Conservation (phyloP, 2,329 filamentous ascomycete species). For the Ophiostoma ips region DNA sequence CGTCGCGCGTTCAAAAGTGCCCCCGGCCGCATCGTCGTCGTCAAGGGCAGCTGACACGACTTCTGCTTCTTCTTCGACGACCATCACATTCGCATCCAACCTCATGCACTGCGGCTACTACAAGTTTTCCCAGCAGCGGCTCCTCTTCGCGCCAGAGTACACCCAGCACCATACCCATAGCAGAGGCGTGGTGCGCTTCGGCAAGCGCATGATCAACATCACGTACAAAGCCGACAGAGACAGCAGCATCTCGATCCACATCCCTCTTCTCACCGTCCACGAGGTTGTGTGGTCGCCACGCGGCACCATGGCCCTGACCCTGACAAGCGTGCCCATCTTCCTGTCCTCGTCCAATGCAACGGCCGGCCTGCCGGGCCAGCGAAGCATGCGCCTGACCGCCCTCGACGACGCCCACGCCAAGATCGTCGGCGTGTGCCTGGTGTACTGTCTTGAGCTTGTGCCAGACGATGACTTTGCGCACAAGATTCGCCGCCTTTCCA, state of each 20-base stretch:
- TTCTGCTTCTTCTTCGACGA: not conserved
- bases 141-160: conserved; percentile 32
- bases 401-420: conserved; percentile 20
- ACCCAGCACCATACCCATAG: conserved; percentile 18
- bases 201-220: conserved; percentile 28
- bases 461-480: conserved; percentile 17
- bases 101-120: conserved; percentile 30
- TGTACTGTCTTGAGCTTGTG: conserved; percentile 27
- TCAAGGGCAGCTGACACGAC: too few species aligned
- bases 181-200: conserved; percentile 26
- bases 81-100: conserved; percentile 4
- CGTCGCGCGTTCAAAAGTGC: not conserved
- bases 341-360: conserved; percentile 9
- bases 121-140: conserved; percentile 22
- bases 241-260: conserved; percentile 26
- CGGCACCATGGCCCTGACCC: conserved; percentile 33
- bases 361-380: not conserved
- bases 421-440: conserved; percentile 28
- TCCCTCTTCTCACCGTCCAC: conserved; percentile 34
- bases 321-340: conserved; percentile 35
- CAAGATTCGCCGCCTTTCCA: conserved; percentile 18
- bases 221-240: conserved; percentile 18
- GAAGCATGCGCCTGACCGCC: conserved; percentile 16
- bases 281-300: conserved; percentile 27
- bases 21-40: too few species aligned